Percentiles rank a stretch among this genome's conserved stretches.
These are phyloP conservation scores for Penicillium bovifimosum DNA, from an alignment of 495 filamentous ascomycete genomes.

Conservation along the genomic window DNA sequence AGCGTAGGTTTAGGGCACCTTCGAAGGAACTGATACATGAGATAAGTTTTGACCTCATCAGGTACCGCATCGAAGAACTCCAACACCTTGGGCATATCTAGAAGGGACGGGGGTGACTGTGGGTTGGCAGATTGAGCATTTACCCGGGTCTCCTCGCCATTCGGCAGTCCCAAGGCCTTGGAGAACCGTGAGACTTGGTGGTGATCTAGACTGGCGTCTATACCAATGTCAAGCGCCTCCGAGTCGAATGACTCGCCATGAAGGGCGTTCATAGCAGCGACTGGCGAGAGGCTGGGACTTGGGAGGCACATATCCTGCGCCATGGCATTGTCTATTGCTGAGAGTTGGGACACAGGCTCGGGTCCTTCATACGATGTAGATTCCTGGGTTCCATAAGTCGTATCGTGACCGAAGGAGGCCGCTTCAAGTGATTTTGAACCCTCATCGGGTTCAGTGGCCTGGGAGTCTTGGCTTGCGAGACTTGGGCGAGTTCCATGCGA, in stretches of 20 bases:
- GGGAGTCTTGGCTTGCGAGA: slow-evolving; percentile 6
- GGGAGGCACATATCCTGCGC: slow-evolving; percentile 87
- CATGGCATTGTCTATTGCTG: slow-evolving; percentile 52
- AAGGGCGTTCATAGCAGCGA: slow-evolving; percentile 66
- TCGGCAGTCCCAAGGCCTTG: slow-evolving; percentile 18
- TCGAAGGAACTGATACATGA: slow-evolving; percentile 92
- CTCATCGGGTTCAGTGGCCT: slow-evolving; percentile 3
- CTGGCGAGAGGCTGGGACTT: slow-evolving; percentile 90
- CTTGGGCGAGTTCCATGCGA: slow-evolving; percentile 5
- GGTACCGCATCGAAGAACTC: slow-evolving; percentile 90
- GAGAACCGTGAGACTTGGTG: slow-evolving; percentile 25
- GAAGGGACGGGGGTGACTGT: slow-evolving; percentile 41
- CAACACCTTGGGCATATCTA: slow-evolving; percentile 78
- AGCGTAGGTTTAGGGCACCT: slow-evolving; percentile 86
- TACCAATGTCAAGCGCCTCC: slow-evolving; percentile 41
- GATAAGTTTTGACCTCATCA: slow-evolving; percentile 78
- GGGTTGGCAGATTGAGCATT: slow-evolving; percentile 11
- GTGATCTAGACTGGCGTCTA: slow-evolving; percentile 43
- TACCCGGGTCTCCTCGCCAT: slow-evolving; percentile 6
- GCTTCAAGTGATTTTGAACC: slow-evolving; percentile 13
- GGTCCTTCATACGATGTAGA: slow-evolving; percentile 17
- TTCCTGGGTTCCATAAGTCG: slow-evolving; percentile 21
- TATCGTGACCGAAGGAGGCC: slow-evolving; percentile 17
- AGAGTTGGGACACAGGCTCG: slow-evolving; percentile 28
- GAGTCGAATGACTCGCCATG: slow-evolving; percentile 43